phyloP scores from a whole-genome alignment of 1,139 yeast genomes.

The Ogataea hybrid region DNA sequence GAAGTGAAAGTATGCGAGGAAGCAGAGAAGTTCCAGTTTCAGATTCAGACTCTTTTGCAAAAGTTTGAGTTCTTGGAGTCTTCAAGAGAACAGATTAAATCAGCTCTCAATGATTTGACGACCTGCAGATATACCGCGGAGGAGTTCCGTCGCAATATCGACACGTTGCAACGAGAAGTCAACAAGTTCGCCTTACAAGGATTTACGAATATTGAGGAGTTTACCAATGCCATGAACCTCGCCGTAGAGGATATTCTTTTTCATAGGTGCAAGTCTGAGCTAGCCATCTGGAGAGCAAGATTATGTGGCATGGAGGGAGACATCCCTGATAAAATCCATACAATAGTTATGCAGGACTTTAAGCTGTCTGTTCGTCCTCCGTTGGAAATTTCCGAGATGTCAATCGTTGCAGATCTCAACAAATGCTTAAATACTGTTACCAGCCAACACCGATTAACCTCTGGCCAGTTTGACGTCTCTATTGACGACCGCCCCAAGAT shows the following conservation, averaged over 20 bases:
- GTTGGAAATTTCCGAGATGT: constrained; percentile 35
- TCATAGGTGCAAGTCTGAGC: constrained; percentile 32
- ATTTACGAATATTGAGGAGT: constrained; percentile 37
- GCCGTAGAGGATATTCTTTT: constrained; percentile 39
- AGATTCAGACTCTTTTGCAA: constrained; percentile 36
- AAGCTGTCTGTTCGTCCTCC: constrained; percentile 43
- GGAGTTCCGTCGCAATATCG: constrained; percentile 29
- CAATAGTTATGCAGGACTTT: constrained; percentile 43
- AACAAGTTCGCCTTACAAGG: constrained; percentile 43
- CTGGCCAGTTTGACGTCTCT: constrained; percentile 33
- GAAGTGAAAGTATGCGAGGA: constrained; percentile 33
- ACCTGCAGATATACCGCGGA: constrained; percentile 32
- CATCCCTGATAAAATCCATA: constrained; percentile 31
- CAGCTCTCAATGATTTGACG: constrained; percentile 31
- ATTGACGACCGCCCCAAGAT: constrained; percentile 6
- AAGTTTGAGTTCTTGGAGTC: constrained; percentile 33
- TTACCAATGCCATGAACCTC: constrained; percentile 42
- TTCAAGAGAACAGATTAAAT: constrained; percentile 18
- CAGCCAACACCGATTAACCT: constrained; percentile 28
- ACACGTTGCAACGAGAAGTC: constrained; percentile 41
- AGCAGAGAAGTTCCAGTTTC: constrained; percentile 41
- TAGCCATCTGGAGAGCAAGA: constrained; percentile 6
- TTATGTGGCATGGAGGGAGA: constrained; percentile 2
- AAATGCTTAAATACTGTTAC: constrained; percentile 27
- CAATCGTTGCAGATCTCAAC: constrained; percentile 34